A percentile compares a stretch with the other conserved stretches of the same genome.
Conservation (phyloP, 768 basidiomycete genomes). For the Hortiboletus flavorubellus region DNA sequence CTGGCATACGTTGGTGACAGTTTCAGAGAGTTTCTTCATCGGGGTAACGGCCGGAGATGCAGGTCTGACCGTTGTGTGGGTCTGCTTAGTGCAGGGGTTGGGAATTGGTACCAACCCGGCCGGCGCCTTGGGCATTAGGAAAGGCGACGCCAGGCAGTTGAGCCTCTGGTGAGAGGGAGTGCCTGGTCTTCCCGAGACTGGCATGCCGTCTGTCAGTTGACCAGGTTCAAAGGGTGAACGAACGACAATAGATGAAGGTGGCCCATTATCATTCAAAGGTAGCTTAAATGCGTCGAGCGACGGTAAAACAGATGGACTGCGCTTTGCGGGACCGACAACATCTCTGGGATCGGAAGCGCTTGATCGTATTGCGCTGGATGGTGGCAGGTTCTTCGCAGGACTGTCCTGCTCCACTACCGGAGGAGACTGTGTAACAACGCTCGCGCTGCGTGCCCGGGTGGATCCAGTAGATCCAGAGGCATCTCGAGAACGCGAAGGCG, state of each 20-base stretch:
- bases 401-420: slow-evolving; percentile 1
- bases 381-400: slow-evolving; percentile 1
- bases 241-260: slow-evolving; percentile 23
- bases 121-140: slow-evolving; percentile 4
- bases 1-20: background rate
- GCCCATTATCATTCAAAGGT: slow-evolving; percentile 8
- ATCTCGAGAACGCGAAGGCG: slow-evolving; percentile 18
- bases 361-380: background rate
- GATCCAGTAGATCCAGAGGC: slow-evolving; percentile 17
- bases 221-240: slow-evolving; percentile 14
- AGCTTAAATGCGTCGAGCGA: slow-evolving; percentile 15
- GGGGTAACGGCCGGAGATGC: background rate
- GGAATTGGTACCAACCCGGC: background rate
- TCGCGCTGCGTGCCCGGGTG: slow-evolving; percentile 16
- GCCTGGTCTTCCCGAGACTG: background rate
- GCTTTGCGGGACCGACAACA: background rate
- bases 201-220: background rate
- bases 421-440: slow-evolving; percentile 7
- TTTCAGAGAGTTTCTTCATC: background rate
- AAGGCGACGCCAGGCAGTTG: slow-evolving; percentile 15
- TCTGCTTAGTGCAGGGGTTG: background rate
- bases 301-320: slow-evolving; percentile 2
- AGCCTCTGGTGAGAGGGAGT: slow-evolving; percentile 3
- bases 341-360: slow-evolving; percentile 1
- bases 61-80: background rate